These are phyloP conservation scores for Quaeritorhiza haematococci DNA, from an alignment of 371 early-diverging fungal genomes.

Conservation along the genomic window DNA sequence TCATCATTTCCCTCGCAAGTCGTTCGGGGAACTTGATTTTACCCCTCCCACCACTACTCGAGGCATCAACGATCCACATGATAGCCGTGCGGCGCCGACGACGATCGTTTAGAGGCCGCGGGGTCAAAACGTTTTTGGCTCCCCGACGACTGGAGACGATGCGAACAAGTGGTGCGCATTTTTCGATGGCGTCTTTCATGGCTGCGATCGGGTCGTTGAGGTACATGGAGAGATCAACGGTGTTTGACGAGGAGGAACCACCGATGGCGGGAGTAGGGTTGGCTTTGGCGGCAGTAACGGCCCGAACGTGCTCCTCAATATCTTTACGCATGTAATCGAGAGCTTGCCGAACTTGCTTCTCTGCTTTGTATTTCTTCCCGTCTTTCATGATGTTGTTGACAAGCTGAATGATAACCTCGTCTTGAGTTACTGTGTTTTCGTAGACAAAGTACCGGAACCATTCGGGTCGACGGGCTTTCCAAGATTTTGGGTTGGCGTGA, in stretches of 20 bases:
- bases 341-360: conserved; percentile 63
- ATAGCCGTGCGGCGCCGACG: conserved; percentile 79
- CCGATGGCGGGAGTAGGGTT: too few species aligned
- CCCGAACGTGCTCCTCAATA: too few species aligned
- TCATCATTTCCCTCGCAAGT: conserved; percentile 75
- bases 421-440: too few species aligned
- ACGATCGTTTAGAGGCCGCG: conserved; percentile 71
- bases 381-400: conserved; percentile 84
- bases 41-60: conserved; percentile 53
- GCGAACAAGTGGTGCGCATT: conserved; percentile 72
- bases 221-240: not conserved
- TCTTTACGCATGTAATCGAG: conserved; percentile 62
- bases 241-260: too few species aligned
- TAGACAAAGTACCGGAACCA: too few species aligned
- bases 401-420: conserved; percentile 39
- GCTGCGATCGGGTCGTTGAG: conserved; percentile 53
- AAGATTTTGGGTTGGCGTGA: too few species aligned
- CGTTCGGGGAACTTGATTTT: conserved; percentile 60
- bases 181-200: conserved; percentile 68
- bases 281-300: too few species aligned
- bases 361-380: conserved; percentile 76
- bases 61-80: conserved; percentile 82
- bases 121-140: conserved; percentile 75
- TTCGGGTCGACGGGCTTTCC: too few species aligned
- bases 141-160: conserved; percentile 66